These are phyloP conservation scores for Pseudogymnoascus sp. DNA, from an alignment of 2,329 filamentous ascomycete genomes.

Conservation along the genomic window DNA sequence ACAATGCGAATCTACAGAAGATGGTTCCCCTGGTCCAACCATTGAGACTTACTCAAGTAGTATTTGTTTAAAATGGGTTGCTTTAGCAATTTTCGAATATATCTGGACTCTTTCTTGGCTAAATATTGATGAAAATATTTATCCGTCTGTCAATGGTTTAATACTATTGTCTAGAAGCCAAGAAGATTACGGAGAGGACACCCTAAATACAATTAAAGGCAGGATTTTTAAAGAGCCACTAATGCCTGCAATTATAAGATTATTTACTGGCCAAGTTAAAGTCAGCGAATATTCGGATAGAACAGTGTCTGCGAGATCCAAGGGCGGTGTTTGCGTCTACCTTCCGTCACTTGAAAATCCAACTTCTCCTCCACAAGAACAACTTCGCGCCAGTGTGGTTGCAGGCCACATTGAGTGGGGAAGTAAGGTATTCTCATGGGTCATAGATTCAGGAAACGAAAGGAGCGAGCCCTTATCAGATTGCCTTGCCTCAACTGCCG, in stretches of 20 bases:
- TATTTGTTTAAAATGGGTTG: background rate
- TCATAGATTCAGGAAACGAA: background rate
- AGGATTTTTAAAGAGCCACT: background rate
- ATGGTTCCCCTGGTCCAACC: no score
- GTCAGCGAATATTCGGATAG: accelerated
- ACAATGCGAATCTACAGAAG: background rate
- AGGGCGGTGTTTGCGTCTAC: background rate
- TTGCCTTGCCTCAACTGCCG: background rate
- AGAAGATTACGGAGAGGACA: no score
- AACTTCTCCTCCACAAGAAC: background rate
- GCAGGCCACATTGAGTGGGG: background rate
- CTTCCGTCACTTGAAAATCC: background rate
- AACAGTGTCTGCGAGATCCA: background rate
- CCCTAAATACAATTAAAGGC: background rate
- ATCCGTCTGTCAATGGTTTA: background rate
- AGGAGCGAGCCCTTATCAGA: background rate
- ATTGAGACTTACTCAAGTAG: no score
- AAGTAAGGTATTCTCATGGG: background rate
- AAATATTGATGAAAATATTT: background rate
- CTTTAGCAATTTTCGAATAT: constrained; percentile 6
- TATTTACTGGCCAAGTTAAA: background rate
- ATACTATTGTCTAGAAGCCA: background rate
- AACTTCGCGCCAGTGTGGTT: background rate
- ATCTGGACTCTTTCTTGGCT: constrained; percentile 4
- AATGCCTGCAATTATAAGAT: background rate